These are phyloP conservation scores for Parastagonospora nodorum DNA, from an alignment of 2,329 filamentous ascomycete species.

Conservation along the genomic window DNA sequence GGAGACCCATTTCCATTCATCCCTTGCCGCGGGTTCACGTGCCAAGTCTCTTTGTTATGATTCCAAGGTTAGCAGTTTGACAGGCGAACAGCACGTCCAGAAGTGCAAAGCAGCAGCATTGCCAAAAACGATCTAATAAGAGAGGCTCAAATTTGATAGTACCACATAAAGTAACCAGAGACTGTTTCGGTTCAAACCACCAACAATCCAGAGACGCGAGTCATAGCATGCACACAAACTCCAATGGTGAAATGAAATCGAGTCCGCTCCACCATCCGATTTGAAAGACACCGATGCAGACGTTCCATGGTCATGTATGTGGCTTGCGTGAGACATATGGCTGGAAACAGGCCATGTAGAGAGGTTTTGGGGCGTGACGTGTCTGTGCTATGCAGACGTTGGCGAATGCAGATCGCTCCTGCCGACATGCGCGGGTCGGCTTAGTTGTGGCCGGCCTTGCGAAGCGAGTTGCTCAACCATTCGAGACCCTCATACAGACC, in stretches of 20 bases:
- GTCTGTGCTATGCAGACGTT: conserved; percentile 36
- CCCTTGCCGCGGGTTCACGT: background rate
- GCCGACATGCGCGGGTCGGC: conserved; percentile 14
- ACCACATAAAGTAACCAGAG: conserved; percentile 44
- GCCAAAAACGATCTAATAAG: conserved; percentile 25
- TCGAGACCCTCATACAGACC: conserved; percentile 98
- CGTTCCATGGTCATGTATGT: conserved; percentile 35
- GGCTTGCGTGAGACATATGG: conserved; percentile 19
- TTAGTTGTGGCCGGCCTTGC: conserved; percentile 59
- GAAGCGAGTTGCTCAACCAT: conserved; percentile 60
- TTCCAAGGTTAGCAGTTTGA: no score
- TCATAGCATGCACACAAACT: conserved; percentile 45
- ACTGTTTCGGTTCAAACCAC: conserved; percentile 38
- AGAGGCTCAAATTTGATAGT: conserved; percentile 48
- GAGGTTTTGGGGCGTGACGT: conserved; percentile 29
- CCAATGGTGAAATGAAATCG: conserved; percentile 42
- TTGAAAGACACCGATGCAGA: conserved; percentile 42
- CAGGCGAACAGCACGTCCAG: no score
- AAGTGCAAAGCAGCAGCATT: background rate
- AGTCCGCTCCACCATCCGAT: conserved; percentile 45
- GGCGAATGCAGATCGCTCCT: conserved; percentile 31
- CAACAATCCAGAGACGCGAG: conserved; percentile 43
- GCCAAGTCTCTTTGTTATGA: background rate
- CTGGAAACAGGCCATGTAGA: conserved; percentile 19
- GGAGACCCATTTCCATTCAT: background rate